Conservation (phyloP, 1,284 basidiomycete genomes). For the Ceratobasidium sp. region DNA sequence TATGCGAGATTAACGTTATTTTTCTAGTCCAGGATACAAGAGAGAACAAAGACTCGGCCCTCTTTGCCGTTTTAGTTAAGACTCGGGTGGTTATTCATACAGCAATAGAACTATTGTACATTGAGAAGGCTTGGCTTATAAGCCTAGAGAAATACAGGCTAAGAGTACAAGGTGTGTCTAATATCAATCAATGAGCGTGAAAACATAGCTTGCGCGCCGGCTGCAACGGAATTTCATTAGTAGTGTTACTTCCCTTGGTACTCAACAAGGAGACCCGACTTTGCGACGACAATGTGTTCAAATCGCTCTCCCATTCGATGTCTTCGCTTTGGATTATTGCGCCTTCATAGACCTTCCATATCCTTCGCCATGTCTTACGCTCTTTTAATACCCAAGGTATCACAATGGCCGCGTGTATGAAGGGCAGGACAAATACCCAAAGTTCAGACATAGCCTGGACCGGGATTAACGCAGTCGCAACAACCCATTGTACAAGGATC, state of each 20-base stretch:
- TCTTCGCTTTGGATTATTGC: slow-evolving; percentile 19
- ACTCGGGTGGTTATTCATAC: background rate
- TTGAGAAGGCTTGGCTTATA: background rate
- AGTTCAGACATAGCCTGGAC: slow-evolving; percentile 4
- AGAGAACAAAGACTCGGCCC: slow-evolving; percentile 36
- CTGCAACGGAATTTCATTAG: slow-evolving; percentile 4
- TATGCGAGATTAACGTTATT: background rate
- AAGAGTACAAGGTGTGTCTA: background rate
- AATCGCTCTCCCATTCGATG: slow-evolving; percentile 10
- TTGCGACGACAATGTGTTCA: background rate
- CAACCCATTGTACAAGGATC: slow-evolving; percentile 25
- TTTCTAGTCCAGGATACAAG: slow-evolving; percentile 33
- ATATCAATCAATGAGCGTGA: background rate
- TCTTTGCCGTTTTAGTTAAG: slow-evolving; percentile 31
- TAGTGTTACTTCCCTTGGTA: background rate
- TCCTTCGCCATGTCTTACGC: slow-evolving; percentile 31
- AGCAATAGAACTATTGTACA: background rate
- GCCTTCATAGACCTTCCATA: slow-evolving; percentile 40
- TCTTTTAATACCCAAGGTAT: slow-evolving; percentile 32
- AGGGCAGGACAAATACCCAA: slow-evolving; percentile 28
- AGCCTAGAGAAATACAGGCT: background rate
- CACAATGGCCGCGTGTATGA: background rate
- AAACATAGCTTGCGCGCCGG: background rate
- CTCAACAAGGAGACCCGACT: slow-evolving; percentile 5
- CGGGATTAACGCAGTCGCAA: slow-evolving; percentile 10